These are phyloP conservation scores for cucumber (Cucumis sativus) DNA, from an alignment of 306 rosid genomes.

Conservation along the genomic window DNA sequence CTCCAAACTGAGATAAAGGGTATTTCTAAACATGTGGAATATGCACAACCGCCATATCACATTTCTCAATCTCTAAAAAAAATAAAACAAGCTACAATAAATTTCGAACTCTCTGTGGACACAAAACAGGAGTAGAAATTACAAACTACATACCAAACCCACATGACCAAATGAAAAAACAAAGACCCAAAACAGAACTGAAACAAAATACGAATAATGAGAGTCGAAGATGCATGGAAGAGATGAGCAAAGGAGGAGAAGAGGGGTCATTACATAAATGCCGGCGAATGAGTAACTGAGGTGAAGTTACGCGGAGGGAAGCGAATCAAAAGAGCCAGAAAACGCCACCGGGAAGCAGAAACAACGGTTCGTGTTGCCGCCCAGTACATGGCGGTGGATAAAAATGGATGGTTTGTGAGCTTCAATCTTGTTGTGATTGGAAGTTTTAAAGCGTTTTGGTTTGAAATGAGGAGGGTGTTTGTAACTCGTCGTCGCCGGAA, in stretches of 20 bases:
- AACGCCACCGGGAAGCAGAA: slow-evolving; percentile 43
- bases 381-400: slow-evolving; percentile 35
- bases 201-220: neutral
- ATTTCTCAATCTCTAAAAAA: neutral
- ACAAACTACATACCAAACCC: neutral
- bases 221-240: neutral
- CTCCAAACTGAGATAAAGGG: neutral
- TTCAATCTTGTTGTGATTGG: neutral
- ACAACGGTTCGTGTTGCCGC: slow-evolving; percentile 39
- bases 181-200: neutral
- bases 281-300: slow-evolving; percentile 34
- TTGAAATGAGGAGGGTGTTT: neutral
- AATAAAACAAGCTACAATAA: neutral
- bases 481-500: neutral
- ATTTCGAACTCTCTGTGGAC: neutral
- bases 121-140: neutral
- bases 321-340: slow-evolving; percentile 30
- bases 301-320: slow-evolving; percentile 18
- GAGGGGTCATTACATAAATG: slow-evolving; percentile 34
- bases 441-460: neutral
- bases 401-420: neutral
- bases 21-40: neutral
- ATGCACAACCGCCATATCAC: neutral
- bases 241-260: neutral
- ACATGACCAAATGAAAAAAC: neutral